Percentiles rank a stretch among this genome's conserved stretches.
Conservation (phyloP, 2,329 filamentous ascomycete species). For the Colletotrichum sojae region DNA sequence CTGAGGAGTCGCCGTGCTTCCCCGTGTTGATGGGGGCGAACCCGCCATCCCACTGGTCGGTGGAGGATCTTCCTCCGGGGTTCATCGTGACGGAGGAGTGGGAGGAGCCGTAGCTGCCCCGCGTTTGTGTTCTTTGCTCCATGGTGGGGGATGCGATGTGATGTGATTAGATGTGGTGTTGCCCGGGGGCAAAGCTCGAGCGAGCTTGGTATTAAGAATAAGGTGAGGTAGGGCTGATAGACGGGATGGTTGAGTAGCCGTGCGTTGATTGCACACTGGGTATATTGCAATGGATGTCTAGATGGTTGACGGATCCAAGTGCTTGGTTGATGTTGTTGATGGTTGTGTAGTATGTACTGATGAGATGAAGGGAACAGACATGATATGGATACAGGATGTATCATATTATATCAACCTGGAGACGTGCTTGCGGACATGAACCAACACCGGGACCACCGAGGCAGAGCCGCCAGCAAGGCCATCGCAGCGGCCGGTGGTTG, state of each 20-base stretch:
- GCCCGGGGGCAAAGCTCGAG: slow-evolving; percentile 14
- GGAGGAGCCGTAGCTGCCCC: slow-evolving; percentile 15
- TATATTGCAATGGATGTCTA: not conserved
- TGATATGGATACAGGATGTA: not conserved
- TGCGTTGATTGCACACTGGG: not conserved
- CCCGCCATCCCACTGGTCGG: slow-evolving; percentile 13
- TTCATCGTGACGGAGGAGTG: slow-evolving; percentile 29
- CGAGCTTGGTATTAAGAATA: slow-evolving; percentile 11
- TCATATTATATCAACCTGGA: slow-evolving; percentile 23
- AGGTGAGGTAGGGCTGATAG: not conserved
- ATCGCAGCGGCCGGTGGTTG: too few species aligned
- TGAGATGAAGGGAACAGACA: not conserved
- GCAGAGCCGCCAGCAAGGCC: not conserved
- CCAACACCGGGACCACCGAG: slow-evolving; percentile 22
- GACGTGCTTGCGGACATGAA: slow-evolving; percentile 21
- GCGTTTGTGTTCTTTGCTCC: slow-evolving; percentile 16
- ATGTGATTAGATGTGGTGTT: not conserved
- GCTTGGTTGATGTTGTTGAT: not conserved
- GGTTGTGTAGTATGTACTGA: not conserved
- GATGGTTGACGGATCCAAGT: not conserved
- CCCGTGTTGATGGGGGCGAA: slow-evolving; percentile 33
- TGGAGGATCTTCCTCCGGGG: slow-evolving; percentile 6
- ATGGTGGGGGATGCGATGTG: not conserved
- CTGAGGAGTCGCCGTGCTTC: slow-evolving; percentile 27
- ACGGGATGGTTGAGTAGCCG: not conserved